A percentile compares a stretch with the other conserved stretches of the same genome.
Evolutionary conservation across 2,329 filamentous ascomycete genomes (phyloP).

Genomic region (Phaeophleospora eucalypticola): DNA sequence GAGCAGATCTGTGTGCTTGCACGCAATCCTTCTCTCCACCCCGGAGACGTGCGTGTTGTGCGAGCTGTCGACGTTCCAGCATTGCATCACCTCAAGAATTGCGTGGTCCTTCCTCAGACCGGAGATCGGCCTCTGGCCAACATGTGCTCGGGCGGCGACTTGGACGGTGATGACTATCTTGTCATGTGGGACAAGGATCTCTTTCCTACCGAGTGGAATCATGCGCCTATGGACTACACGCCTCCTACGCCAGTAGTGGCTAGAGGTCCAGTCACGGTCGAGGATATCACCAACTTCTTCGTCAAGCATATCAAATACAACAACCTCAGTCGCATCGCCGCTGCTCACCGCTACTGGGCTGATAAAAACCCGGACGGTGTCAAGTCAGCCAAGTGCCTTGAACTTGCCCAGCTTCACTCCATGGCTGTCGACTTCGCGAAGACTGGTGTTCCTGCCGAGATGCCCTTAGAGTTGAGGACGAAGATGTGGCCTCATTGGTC

Average conservation of each 20-base stretch:
- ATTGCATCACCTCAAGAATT: slow-evolving; percentile 75
- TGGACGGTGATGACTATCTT: slow-evolving; percentile 94
- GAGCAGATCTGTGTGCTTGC: slow-evolving; percentile 77
- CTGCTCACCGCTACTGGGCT: slow-evolving; percentile 72
- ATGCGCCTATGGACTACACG: slow-evolving; percentile 72
- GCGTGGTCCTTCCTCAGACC: slow-evolving; percentile 78
- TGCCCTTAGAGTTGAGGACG: slow-evolving; percentile 59
- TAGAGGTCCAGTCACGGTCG: slow-evolving; percentile 60
- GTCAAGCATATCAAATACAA: slow-evolving; percentile 92
- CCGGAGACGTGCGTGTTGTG: slow-evolving; percentile 86
- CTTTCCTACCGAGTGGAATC: slow-evolving; percentile 66
- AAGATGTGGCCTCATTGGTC: slow-evolving; percentile 79
- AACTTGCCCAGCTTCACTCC: slow-evolving; percentile 77
- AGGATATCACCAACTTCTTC: slow-evolving; percentile 80
- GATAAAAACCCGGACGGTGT: slow-evolving; percentile 62
- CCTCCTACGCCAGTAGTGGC: slow-evolving; percentile 55
- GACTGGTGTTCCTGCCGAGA: slow-evolving; percentile 71
- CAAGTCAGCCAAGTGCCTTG: slow-evolving; percentile 63
- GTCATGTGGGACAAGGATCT: slow-evolving; percentile 83
- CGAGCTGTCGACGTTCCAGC: slow-evolving; percentile 69
- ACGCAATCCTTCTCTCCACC: slow-evolving; percentile 89
- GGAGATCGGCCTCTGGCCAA: slow-evolving; percentile 82
- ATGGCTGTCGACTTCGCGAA: slow-evolving; percentile 93
- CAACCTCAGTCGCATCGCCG: slow-evolving; percentile 71
- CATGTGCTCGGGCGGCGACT: slow-evolving; percentile 94